Evolutionary conservation across 306 rosid species (phyloP).

Genomic region (Acmispon strigosus): DNA sequence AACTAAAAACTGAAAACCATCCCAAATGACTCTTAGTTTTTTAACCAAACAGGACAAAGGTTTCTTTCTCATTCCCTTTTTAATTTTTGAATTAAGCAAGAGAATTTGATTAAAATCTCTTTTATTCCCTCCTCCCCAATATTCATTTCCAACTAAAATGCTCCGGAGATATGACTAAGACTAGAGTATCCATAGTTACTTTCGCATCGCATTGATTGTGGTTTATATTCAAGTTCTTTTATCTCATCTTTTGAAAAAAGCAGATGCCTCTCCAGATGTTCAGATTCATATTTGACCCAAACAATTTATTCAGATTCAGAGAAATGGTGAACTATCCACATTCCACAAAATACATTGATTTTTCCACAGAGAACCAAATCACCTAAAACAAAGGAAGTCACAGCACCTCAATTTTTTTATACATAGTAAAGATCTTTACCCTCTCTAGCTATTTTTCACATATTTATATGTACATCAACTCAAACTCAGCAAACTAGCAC

Average conservation of each 20-base stretch:
- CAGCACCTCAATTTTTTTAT: slow-evolving; percentile 13
- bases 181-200: not conserved
- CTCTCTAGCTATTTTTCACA: slow-evolving; percentile 28
- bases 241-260: slow-evolving; percentile 14
- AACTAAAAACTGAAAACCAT: too few species aligned
- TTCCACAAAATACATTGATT: not conserved
- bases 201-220: not conserved
- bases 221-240: not conserved
- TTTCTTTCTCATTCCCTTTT: too few species aligned
- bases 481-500: slow-evolving; percentile 36
- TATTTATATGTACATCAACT: slow-evolving; percentile 43
- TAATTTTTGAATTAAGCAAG: too few species aligned
- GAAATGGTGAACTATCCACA: not conserved
- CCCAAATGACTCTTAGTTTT: too few species aligned
- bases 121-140: too few species aligned
- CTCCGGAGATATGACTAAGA: not conserved
- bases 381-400: not conserved
- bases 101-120: too few species aligned
- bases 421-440: slow-evolving; percentile 33
- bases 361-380: slow-evolving; percentile 5
- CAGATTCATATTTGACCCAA: too few species aligned
- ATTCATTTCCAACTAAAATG: too few species aligned
- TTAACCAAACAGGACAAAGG: too few species aligned
- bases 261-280: not conserved
- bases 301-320: not conserved